These are phyloP conservation scores for Cryomyces antarcticus DNA, from an alignment of 495 filamentous ascomycete genomes.

Conservation along the genomic window DNA sequence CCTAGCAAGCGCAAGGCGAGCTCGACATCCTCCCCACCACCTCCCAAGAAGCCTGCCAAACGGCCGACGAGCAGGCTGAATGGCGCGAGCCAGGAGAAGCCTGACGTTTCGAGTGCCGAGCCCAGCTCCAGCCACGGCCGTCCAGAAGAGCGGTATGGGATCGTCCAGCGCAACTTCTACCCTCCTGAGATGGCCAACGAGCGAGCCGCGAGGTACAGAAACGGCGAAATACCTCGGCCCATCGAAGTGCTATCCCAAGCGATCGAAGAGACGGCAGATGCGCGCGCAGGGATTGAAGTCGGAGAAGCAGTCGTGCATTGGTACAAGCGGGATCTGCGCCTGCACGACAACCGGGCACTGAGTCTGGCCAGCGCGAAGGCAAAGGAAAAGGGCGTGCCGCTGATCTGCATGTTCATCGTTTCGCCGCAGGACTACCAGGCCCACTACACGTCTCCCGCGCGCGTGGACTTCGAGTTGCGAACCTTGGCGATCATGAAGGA, in stretches of 20 bases:
- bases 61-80: too few species aligned
- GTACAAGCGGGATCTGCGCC: conserved; percentile 72
- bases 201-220: conserved; percentile 50
- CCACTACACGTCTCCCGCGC: conserved; percentile 47
- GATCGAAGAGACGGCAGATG: conserved; percentile 9
- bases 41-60: too few species aligned
- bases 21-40: too few species aligned
- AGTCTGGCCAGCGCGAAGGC: conserved; percentile 47
- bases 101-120: too few species aligned
- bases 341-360: conserved; percentile 54
- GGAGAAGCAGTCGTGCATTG: conserved; percentile 63
- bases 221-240: conserved; percentile 43
- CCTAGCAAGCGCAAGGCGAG: too few species aligned
- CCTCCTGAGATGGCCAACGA: conserved; percentile 66
- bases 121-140: conserved; percentile 6
- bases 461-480: conserved; percentile 64
- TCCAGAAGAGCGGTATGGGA: conserved; percentile 11
- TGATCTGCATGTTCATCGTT: conserved; percentile 62
- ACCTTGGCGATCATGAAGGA: conserved; percentile 41
- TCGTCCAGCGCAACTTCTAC: conserved; percentile 48
- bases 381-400: conserved; percentile 37
- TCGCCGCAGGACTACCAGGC: conserved; percentile 76
- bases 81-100: too few species aligned
- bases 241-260: conserved; percentile 24
- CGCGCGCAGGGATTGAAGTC: conserved; percentile 20